Base-by-base conservation (phyloP, 805 yeast species). In the Vanderwaltozyma tropicalis region DNA sequence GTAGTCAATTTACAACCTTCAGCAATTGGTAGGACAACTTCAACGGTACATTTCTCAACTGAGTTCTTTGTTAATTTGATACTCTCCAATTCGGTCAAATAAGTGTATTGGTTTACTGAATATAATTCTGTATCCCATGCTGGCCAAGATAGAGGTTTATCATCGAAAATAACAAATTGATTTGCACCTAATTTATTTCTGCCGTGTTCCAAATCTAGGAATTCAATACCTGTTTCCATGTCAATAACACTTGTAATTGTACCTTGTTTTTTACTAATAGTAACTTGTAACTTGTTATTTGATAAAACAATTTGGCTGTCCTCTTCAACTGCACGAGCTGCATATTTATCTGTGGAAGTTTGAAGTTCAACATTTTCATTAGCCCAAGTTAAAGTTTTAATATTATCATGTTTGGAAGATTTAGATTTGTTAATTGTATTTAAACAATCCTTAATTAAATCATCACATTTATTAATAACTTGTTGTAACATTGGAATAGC, bases 111-210 rank as follows among this genome's bases (percentile, higher is more conserved):
- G 49, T 80, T 85, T 40, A 85, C 71, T 0, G 95, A 83, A 55
- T 75, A 92, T 41, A 87, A 69, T 56, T 89, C 98, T 0, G 97
- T 89, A 57, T 89, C 98, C 98, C 98, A 89, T 1, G 97, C 97
- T 32, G 86, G 95, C 78, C 78, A 89, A 40, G 72, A 79, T 52
- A 85, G 66, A 9, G 98, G 98, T 44, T 85, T 82, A 57, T 92
- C 98, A 46, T 88, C 88, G 51, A 82, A 82, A 40, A 92, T 54
- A 1, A 86, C 76, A 45, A 76, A 77, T 57, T 83, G 94, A 50
- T 87, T 86, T 14, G 88, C 96, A 28, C 85, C 86, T 14, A 62
- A 48, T 10, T 71, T 63, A 47, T 76, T 77, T 37, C 62, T 65
- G 5, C 80, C 77, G 18, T 68, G 64, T 1, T 70, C 61, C 4